phyloP scores from a whole-genome alignment of 2,329 filamentous ascomycete species.

The Graphilbum fragrans region DNA sequence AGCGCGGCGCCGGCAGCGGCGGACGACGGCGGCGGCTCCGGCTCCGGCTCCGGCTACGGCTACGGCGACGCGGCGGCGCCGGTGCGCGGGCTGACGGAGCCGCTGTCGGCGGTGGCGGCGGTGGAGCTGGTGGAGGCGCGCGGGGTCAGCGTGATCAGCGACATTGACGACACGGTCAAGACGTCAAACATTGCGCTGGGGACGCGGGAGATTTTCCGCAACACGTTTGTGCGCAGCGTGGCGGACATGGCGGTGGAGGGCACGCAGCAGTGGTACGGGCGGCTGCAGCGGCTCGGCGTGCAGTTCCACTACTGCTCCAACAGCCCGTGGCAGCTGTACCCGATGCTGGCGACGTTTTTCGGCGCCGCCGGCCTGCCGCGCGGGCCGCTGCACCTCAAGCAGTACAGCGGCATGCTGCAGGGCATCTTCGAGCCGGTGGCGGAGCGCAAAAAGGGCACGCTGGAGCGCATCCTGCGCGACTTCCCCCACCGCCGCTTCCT shows the following conservation, averaged over 20 bases:
- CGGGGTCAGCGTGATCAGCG: constrained; percentile 88
- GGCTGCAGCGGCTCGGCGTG: constrained; percentile 68
- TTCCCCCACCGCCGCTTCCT: constrained; percentile 86
- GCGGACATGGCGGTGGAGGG: constrained; percentile 73
- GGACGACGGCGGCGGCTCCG: neutral
- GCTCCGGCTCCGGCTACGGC: neutral
- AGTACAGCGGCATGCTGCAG: constrained; percentile 93
- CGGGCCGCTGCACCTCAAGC: constrained; percentile 89
- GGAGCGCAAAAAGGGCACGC: constrained; percentile 79
- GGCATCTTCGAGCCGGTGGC: constrained; percentile 97
- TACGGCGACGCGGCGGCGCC: neutral
- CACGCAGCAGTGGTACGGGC: constrained; percentile 79
- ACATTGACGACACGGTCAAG: constrained; percentile 97
- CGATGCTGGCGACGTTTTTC: constrained; percentile 78
- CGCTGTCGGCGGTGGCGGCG: constrained; percentile 68
- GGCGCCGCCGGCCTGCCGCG: constrained; percentile 65
- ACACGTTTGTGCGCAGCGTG: constrained; percentile 84
- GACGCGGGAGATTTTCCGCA: constrained; percentile 88
- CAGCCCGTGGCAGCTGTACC: constrained; percentile 95
- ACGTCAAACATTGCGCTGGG: constrained; percentile 82
- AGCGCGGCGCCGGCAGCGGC: constrained; percentile 1
- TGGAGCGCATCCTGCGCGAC: constrained; percentile 76
- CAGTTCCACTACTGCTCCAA: constrained; percentile 97
- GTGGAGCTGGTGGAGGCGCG: constrained; percentile 64
- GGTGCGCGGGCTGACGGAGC: constrained; percentile 33